Percentiles rank a stretch among this genome's conserved stretches.
phyloP scores from a whole-genome alignment of 345 rosid genomes.

The Noccaea caerulescens region DNA sequence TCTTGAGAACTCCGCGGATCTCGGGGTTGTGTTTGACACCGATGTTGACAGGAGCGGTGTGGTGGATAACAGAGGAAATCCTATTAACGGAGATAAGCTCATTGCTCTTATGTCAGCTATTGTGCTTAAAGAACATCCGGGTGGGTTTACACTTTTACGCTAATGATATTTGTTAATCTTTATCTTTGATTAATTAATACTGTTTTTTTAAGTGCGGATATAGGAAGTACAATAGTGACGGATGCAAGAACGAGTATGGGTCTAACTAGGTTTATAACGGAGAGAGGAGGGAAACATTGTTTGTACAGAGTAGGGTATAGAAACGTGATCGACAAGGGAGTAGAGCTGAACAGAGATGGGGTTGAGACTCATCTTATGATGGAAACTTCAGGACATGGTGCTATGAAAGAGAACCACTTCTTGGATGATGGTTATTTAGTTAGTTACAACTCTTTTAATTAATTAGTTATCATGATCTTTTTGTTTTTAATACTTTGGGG shows the following conservation, averaged over 20 bases:
- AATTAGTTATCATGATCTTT: neutral
- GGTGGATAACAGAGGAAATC: slow-evolving; percentile 76
- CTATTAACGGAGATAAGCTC: slow-evolving; percentile 88
- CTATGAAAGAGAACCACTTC: slow-evolving; percentile 88
- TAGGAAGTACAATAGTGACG: slow-evolving; percentile 64
- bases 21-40: slow-evolving; percentile 94
- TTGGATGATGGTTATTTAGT: slow-evolving; percentile 71
- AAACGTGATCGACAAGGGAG: slow-evolving; percentile 93
- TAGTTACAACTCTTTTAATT: neutral
- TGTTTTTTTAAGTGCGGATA: neutral
- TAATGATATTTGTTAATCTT: neutral
- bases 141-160: slow-evolving; percentile 32
- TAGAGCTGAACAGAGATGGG: slow-evolving; percentile 71
- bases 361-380: slow-evolving; percentile 89
- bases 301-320: slow-evolving; percentile 89
- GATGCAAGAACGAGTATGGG: slow-evolving; percentile 93
- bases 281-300: slow-evolving; percentile 86
- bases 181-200: neutral
- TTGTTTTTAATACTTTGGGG: neutral
- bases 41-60: slow-evolving; percentile 95
- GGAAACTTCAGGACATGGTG: slow-evolving; percentile 98
- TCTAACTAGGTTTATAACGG: slow-evolving; percentile 65
- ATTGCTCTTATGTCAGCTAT: slow-evolving; percentile 90
- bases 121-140: slow-evolving; percentile 81
- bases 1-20: slow-evolving; percentile 70